Evolutionary conservation across 2,329 filamentous ascomycete genomes (phyloP).

Genomic region (Corinectria fuckeliana): DNA sequence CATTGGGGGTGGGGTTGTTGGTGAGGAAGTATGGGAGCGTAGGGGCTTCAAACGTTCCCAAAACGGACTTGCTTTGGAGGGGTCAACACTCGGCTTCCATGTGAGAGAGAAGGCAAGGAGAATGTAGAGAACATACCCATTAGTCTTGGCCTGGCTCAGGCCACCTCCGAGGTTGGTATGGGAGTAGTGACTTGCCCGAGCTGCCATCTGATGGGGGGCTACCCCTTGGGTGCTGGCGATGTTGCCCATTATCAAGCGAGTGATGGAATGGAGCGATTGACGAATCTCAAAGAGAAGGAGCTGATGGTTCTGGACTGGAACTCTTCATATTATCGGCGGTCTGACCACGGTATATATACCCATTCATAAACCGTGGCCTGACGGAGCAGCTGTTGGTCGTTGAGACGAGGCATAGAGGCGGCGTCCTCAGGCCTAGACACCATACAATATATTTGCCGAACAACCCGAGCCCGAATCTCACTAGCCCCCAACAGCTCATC

Average conservation of each 20-base stretch:
- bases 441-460: conserved; percentile 2
- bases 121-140: conserved; percentile 24
- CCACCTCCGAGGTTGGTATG: conserved; percentile 18
- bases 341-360: conserved; percentile 21
- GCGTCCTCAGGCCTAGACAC: not conserved
- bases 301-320: conserved; percentile 3
- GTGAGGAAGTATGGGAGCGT: conserved; percentile 52
- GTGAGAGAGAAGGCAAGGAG: not conserved
- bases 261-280: not conserved
- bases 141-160: conserved; percentile 30
- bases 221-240: conserved; percentile 18
- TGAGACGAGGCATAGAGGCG: not conserved
- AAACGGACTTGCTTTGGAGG: conserved; percentile 44
- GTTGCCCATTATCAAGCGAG: conserved; percentile 31
- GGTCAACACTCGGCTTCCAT: conserved; percentile 12
- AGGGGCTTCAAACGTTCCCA: conserved; percentile 49
- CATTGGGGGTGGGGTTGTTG: conserved; percentile 56
- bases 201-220: conserved; percentile 18
- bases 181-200: conserved; percentile 12
- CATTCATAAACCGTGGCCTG: conserved; percentile 9
- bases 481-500: not conserved
- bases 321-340: conserved; percentile 2
- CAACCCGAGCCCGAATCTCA: not conserved
- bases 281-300: not conserved
- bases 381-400: not conserved